These are phyloP conservation scores for Rhizopogon vinicolor DNA, from an alignment of 768 basidiomycete species.

Conservation along the genomic window DNA sequence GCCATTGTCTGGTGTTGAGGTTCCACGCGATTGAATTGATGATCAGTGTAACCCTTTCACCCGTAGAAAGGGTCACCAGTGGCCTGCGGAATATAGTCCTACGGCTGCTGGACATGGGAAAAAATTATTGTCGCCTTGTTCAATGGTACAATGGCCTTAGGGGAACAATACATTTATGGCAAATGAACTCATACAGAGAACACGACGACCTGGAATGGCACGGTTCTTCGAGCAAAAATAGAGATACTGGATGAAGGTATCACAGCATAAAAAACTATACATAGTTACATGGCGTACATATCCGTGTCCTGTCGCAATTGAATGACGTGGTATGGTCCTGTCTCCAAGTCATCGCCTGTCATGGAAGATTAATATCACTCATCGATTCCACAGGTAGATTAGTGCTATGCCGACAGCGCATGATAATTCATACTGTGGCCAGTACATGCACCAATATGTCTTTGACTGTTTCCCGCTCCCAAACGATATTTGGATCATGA, in stretches of 20 bases:
- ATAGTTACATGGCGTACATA: background rate
- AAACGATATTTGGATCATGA: slow-evolving; percentile 12
- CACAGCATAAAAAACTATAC: background rate
- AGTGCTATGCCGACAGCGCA: background rate
- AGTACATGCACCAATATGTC: slow-evolving; percentile 60
- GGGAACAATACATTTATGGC: too few relatives aligned
- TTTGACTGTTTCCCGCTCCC: slow-evolving; percentile 53
- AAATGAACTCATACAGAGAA: background rate
- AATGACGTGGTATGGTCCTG: background rate
- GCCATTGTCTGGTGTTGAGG: too few relatives aligned
- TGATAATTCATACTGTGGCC: slow-evolving; percentile 37
- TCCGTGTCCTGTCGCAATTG: background rate
- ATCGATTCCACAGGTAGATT: background rate
- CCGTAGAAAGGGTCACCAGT: too few relatives aligned
- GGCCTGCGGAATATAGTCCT: too few relatives aligned
- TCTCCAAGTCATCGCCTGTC: background rate
- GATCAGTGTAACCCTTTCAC: too few relatives aligned
- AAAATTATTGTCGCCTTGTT: too few relatives aligned
- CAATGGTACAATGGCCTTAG: too few relatives aligned
- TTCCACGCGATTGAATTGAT: too few relatives aligned
- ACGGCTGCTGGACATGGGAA: too few relatives aligned
- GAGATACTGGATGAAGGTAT: background rate
- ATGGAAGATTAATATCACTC: background rate
- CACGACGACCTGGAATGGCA: too few relatives aligned
- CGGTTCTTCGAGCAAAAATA: background rate